A percentile compares a stretch with the other conserved stretches of the same genome.
These are phyloP conservation scores for Mollisia scopiformis DNA, from an alignment of 2,329 filamentous ascomycete genomes.

Conservation along the genomic window DNA sequence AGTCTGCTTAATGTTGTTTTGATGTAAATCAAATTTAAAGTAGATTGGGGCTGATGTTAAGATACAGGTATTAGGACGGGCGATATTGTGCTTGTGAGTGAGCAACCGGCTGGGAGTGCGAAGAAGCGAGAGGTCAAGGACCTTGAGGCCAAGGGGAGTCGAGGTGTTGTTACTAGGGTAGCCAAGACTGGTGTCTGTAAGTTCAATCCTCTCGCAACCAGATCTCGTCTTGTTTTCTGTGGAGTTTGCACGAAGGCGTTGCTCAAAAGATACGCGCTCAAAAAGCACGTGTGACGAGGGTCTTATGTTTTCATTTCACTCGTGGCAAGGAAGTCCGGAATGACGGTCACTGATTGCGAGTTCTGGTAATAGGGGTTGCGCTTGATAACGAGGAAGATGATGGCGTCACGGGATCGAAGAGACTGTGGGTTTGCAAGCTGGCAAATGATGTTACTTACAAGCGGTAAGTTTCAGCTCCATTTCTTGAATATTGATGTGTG, in stretches of 20 bases:
- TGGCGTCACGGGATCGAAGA: slow-evolving; percentile 35
- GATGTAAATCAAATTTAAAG: too few species aligned
- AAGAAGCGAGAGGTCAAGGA: slow-evolving; percentile 69
- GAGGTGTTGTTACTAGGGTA: slow-evolving; percentile 72
- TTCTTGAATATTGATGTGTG: not conserved
- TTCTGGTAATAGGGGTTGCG: slow-evolving; percentile 59
- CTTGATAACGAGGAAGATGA: slow-evolving; percentile 64
- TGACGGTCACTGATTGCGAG: slow-evolving; percentile 60
- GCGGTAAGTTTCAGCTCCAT: slow-evolving; percentile 25
- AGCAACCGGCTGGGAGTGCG: slow-evolving; percentile 69
- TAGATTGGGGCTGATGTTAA: not conserved
- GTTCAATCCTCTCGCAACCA: not conserved
- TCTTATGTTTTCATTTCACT: too few species aligned
- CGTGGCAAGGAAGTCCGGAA: slow-evolving; percentile 76
- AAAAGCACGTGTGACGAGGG: too few species aligned
- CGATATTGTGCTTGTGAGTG: slow-evolving; percentile 76
- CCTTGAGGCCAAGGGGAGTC: slow-evolving; percentile 67
- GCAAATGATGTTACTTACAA: slow-evolving; percentile 70
- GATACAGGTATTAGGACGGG: slow-evolving; percentile 60
- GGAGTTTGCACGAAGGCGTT: too few species aligned
- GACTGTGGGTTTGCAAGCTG: slow-evolving; percentile 68
- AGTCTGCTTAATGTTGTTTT: not conserved
- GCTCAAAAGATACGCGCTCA: too few species aligned
- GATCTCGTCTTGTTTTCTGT: not conserved
- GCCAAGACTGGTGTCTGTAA: slow-evolving; percentile 56